Evolutionary conservation across 768 basidiomycete genomes (phyloP), one percentile per base, ranked within the genome.

Genomic region (Scleroderma citrinum): DNA sequence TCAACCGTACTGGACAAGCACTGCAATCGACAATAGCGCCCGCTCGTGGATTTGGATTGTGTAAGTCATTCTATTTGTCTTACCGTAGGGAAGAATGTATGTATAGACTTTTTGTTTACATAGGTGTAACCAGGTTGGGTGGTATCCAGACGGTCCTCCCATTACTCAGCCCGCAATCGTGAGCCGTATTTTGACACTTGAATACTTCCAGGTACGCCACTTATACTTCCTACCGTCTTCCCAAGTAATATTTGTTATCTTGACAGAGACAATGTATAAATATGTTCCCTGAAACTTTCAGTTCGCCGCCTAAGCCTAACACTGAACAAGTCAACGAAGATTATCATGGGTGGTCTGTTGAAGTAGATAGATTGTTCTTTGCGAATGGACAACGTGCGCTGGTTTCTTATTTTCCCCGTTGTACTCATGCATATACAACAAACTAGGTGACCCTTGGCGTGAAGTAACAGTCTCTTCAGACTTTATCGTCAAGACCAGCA

Each of bases 21-120:
- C 71, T 2, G 62, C 69, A 5, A 64, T 87, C 32, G 67, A 85
- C 60, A 80, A 87, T 51, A 49, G 70, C 0, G 54, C 51, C 4
- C 76, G 86, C 20, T 85, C 85, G 3, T 89, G 85, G 85, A 64
- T 69, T 49, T 87, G 86, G 86, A 78, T 85, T 58, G 76, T 82
- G 82, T 76, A 64, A 49, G 75, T 59, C 23, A 14, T n/a, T n/a
- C 32, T 14, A 16, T 5, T 45, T 24, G 43, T 24, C 24, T 16
- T 26, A 7, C 3, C 13, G 14, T 16, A 48, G 2, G n/a, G 37
- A 48, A n/a, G 20, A 19, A 17, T 23, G 16, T 11, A 41, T 24
- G 26, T 21, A 49, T 31, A 32, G 36, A 46, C 24, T 46, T 39
- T 19, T 29, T 52, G 38, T 16, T 50, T n/a, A 26, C 16, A 37